Conservation (phyloP, 768 basidiomycete species). For the Hygrocybe punicea region DNA sequence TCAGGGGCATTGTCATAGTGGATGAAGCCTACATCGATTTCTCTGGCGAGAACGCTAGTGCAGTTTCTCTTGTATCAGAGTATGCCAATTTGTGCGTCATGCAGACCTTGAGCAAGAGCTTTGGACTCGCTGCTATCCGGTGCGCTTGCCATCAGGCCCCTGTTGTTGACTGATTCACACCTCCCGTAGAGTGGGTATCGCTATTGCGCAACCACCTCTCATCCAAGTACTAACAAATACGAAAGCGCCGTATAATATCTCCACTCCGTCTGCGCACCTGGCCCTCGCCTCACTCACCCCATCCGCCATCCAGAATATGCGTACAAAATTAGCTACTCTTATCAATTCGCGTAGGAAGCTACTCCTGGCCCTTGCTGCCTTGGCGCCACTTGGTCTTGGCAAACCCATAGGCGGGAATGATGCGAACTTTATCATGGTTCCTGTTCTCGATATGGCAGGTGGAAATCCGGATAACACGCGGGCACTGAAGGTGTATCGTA, state of each 20-base stretch:
- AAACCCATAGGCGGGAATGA: conserved; percentile 72
- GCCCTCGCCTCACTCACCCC: conserved; percentile 76
- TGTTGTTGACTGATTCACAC: neutral
- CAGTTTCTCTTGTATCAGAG: conserved; percentile 66
- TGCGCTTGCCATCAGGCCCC: conserved; percentile 34
- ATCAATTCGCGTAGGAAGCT: conserved; percentile 56
- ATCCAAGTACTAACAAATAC: conserved; percentile 91
- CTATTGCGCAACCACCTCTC: conserved; percentile 83
- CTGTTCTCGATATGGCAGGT: conserved; percentile 53
- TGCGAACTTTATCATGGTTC: conserved; percentile 88
- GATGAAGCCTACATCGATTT: conserved; percentile 99
- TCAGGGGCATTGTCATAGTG: conserved; percentile 88
- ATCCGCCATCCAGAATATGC: conserved; percentile 59
- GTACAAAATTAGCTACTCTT: conserved; percentile 57
- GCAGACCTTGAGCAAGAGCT: conserved; percentile 95
- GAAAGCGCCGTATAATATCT: conserved; percentile 97
- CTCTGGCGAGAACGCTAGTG: conserved; percentile 56
- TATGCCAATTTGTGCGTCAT: conserved; percentile 91
- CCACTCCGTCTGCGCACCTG: conserved; percentile 80
- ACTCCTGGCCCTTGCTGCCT: conserved; percentile 44
- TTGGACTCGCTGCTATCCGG: conserved; percentile 94
- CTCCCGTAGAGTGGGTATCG: conserved; percentile 71
- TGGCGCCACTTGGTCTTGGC: conserved; percentile 58
- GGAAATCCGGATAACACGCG: conserved; percentile 55
- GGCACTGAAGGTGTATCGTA: conserved; percentile 66